These are phyloP conservation scores for Cenchrus americanus DNA, from an alignment of 176 grass and related monocot species.

Conservation along the genomic window DNA sequence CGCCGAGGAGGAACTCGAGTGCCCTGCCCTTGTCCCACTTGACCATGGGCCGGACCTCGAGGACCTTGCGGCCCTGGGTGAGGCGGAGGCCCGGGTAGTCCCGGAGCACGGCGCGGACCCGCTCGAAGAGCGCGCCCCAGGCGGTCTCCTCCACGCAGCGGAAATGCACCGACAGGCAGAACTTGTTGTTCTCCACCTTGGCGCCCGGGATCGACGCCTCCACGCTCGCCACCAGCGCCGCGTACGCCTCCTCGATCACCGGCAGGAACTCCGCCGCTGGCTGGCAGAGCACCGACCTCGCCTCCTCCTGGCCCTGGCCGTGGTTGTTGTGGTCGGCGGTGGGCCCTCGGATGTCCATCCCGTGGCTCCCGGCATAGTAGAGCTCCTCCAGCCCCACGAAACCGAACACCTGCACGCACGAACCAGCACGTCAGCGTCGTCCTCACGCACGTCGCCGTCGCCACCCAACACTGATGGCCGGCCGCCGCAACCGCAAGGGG, in stretches of 20 bases:
- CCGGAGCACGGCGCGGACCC: constrained; percentile 54
- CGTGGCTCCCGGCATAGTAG: constrained; percentile 92
- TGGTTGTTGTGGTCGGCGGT: constrained; percentile 25
- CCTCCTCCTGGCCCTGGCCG: constrained; percentile 9
- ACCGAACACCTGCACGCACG: constrained; percentile 49
- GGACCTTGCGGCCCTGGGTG: constrained; percentile 71
- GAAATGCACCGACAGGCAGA: constrained; percentile 79
- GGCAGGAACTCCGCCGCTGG: constrained; percentile 72
- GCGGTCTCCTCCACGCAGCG: constrained; percentile 52
- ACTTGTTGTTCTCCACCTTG: constrained; percentile 82
- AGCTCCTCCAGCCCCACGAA: constrained; percentile 72
- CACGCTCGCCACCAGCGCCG: constrained; percentile 43
- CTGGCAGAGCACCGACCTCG: constrained; percentile 61
- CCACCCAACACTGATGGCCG: neutral
- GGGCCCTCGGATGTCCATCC: constrained; percentile 90
- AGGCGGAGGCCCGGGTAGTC: constrained; percentile 60
- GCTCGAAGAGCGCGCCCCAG: constrained; percentile 56
- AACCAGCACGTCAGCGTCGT: neutral
- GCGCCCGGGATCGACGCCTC: constrained; percentile 53
- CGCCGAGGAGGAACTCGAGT: constrained; percentile 67
- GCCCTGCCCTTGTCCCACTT: constrained; percentile 89
- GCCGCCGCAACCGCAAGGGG: too few species aligned
- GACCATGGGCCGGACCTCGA: constrained; percentile 67
- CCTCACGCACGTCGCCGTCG: constrained; percentile 6
- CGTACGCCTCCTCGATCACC: constrained; percentile 66